Base-by-base conservation (phyloP, 2,329 filamentous ascomycete species). In the Akanthomyces lecanii region DNA sequence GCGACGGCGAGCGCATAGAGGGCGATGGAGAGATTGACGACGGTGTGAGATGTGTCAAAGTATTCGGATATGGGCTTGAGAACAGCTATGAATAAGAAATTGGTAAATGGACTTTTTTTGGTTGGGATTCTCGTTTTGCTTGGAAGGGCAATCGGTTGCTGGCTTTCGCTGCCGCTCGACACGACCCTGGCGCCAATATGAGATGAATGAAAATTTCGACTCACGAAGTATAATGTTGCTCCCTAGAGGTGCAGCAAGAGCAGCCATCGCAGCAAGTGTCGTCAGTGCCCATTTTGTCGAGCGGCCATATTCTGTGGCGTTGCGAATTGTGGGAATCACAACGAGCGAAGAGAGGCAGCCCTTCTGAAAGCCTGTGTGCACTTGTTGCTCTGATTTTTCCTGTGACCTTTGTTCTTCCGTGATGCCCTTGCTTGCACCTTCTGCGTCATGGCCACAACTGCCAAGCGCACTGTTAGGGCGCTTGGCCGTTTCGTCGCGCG, bases 1-100 rank as follows among this genome's bases (percentile, higher is more conserved):
- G 87, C 85, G 90, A 95, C 91, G 68, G 84, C 79, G 5, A 95
- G 79, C 90, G 95, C 92, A 73, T 93, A 95, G 63, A 94, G 75
- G 0, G 91, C 89, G 0, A 95, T 84, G 0, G 88, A 88, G 63
- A 95, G 71, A 73, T 95, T 96, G 62, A 88, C 86, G 18, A 91
- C 77, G 1, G 89, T 89, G 16, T 84, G 75, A 0, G 83, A 82
- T 14, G 86, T 81, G 66, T 87, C 67, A 50, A 95, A 79, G 25
- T 89, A 85, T 4, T 71, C 70, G 0, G 87, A 77, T 63, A 95
- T 84, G 48, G 88, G 78, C 1, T 82, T 78, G 2, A 95, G 82
- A 4, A 89, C 85, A 63, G 91, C 90, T 92, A 64, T 51, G 61
- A 11, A 36, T 36, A 60, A 10, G 5, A 23, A 5, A 12, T 51